Evolutionary conservation across 2,329 filamentous ascomycete genomes (phyloP).

Genomic region (Orbilia blumenaviensis): DNA sequence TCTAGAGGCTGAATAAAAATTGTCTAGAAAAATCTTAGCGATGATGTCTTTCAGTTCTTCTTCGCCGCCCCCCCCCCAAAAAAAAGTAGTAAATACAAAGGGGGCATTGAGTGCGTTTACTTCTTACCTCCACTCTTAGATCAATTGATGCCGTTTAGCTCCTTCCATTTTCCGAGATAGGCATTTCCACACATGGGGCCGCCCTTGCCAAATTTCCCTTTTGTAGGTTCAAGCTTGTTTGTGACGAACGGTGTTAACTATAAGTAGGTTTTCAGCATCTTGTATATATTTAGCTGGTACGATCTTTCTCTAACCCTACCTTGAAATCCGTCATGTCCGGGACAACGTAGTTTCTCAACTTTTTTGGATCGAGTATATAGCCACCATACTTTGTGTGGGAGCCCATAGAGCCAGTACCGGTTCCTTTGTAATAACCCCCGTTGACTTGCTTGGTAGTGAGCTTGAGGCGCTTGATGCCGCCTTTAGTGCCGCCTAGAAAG

Average conservation of each 20-base stretch:
- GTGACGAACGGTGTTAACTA: constrained; percentile 84
- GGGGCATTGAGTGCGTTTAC: no score
- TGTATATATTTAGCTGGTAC: neutral
- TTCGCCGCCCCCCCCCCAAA: no score
- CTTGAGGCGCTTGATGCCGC: constrained; percentile 75
- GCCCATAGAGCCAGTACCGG: constrained; percentile 86
- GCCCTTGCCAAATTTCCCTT: constrained; percentile 66
- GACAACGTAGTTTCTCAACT: constrained; percentile 89
- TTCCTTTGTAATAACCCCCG: constrained; percentile 98
- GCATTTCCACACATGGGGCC: constrained; percentile 71
- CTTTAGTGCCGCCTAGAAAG: constrained; percentile 62
- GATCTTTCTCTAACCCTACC: constrained; percentile 64
- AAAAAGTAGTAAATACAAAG: no score
- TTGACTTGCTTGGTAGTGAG: constrained; percentile 93
- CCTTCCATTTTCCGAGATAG: constrained; percentile 74
- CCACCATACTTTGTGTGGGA: constrained; percentile 82
- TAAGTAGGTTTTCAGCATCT: neutral
- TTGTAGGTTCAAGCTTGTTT: constrained; percentile 66
- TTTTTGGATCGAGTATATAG: constrained; percentile 83
- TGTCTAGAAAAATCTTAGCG: no score
- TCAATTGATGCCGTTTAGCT: constrained; percentile 68
- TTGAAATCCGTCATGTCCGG: constrained; percentile 77
- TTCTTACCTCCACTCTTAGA: no score
- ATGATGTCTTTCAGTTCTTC: no score
- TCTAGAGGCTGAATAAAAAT: no score